Evolutionary conservation across 805 yeast species (phyloP).

Genomic region (Lipomyces yamadae): DNA sequence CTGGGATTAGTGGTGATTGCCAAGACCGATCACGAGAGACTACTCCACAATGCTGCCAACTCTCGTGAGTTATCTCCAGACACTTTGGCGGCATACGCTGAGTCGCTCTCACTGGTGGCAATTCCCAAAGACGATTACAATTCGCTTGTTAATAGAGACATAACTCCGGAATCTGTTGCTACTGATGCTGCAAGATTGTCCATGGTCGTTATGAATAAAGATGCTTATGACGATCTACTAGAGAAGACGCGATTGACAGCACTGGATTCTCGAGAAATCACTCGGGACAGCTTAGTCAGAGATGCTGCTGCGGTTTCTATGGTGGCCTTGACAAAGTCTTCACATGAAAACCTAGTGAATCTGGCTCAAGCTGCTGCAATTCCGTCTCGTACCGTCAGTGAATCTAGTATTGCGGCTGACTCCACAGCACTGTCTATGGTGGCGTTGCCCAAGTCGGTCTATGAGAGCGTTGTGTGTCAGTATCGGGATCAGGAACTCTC

Average conservation of each 20-base stretch:
- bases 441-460: constrained; percentile 13
- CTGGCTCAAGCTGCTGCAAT: constrained; percentile 10
- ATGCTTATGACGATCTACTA: constrained; percentile 6
- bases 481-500: neutral
- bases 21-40: constrained; percentile 2
- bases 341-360: constrained; percentile 25
- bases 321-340: constrained; percentile 41
- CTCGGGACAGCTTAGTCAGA: constrained; percentile 19
- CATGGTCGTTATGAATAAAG: constrained; percentile 18
- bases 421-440: constrained; percentile 31
- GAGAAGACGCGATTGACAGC: constrained; percentile 9
- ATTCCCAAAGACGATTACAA: constrained; percentile 39
- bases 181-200: constrained; percentile 19
- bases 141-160: constrained; percentile 20
- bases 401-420: constrained; percentile 20
- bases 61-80: constrained; percentile 8
- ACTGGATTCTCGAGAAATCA: constrained; percentile 13
- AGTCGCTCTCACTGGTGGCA: constrained; percentile 28
- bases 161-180: constrained; percentile 16
- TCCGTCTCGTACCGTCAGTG: constrained; percentile 8
- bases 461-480: neutral
- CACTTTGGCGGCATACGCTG: constrained; percentile 33
- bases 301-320: constrained; percentile 25
- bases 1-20: neutral
- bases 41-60: neutral